Percentiles rank a stretch among this genome's conserved stretches.
Conservation (phyloP, 352 stramenopile genomes). For the Phytopythium litorale region DNA sequence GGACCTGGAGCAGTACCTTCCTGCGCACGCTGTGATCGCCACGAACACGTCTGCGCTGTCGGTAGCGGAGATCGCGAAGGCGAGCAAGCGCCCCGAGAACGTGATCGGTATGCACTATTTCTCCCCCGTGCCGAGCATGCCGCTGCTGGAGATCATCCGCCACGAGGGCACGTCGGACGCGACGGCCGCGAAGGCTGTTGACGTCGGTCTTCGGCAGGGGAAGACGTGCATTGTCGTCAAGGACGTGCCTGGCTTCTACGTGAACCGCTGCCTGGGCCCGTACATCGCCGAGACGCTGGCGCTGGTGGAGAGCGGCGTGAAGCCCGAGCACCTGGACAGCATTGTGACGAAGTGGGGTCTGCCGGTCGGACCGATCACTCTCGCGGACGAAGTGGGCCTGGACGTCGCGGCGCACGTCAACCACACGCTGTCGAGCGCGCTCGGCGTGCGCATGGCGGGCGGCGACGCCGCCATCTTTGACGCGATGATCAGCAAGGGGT, state of each 20-base stretch:
- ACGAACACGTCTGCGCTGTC: slow-evolving; percentile 98
- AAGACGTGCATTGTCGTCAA: slow-evolving; percentile 99
- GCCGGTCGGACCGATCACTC: slow-evolving; percentile 95
- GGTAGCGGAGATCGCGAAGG: slow-evolving; percentile 92
- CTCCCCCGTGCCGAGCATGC: slow-evolving; percentile 96
- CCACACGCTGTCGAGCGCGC: slow-evolving; percentile 88
- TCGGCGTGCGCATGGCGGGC: slow-evolving; percentile 95
- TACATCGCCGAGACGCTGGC: slow-evolving; percentile 92
- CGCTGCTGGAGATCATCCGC: slow-evolving; percentile 98
- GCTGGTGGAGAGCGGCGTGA: slow-evolving; percentile 90
- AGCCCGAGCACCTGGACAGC: slow-evolving; percentile 93
- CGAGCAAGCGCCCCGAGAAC: slow-evolving; percentile 82
- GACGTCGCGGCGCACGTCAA: slow-evolving; percentile 96
- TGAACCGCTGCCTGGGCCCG: slow-evolving; percentile 97
- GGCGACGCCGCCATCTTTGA: slow-evolving; percentile 91
- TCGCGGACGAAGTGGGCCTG: slow-evolving; percentile 97
- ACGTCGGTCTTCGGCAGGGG: slow-evolving; percentile 95
- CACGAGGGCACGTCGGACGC: slow-evolving; percentile 90
- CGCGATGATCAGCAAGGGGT: slow-evolving; percentile 95
- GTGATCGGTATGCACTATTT: slow-evolving; percentile 99
- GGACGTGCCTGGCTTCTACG: slow-evolving; percentile 99
- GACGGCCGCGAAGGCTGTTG: slow-evolving; percentile 89
- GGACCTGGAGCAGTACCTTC: slow-evolving; percentile 91
- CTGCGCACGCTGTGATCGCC: slow-evolving; percentile 94
- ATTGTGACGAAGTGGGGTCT: slow-evolving; percentile 96